phyloP scores from a whole-genome alignment of 2,329 filamentous ascomycete species.

The Claviceps sp. region DNA sequence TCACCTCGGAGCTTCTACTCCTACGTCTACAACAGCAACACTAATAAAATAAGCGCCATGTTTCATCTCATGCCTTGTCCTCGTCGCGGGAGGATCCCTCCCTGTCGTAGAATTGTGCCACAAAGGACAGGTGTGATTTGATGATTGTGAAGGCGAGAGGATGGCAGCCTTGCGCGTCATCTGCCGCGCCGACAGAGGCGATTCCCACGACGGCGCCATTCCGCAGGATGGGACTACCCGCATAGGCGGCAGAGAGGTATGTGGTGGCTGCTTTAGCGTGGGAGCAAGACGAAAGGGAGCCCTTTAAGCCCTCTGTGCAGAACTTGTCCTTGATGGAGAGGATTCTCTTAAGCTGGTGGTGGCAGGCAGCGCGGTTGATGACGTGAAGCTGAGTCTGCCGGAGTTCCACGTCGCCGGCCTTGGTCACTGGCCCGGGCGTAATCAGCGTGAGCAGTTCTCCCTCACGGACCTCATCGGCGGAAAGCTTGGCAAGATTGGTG shows the following conservation, averaged over 20 bases:
- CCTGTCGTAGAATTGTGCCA: background rate
- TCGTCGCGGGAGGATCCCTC: too few relatives aligned
- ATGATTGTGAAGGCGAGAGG: background rate
- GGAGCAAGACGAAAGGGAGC: background rate
- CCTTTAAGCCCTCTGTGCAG: background rate
- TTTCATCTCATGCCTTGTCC: too few relatives aligned
- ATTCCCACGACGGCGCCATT: slow-evolving; percentile 1
- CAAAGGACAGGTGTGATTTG: background rate
- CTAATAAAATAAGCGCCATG: too few relatives aligned
- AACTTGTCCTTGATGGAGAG: background rate
- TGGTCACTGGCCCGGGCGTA: too few relatives aligned
- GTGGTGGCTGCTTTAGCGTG: too few relatives aligned
- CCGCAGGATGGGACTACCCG: background rate
- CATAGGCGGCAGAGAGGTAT: background rate
- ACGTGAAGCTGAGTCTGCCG: background rate
- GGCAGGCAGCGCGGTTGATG: background rate
- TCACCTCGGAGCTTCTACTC: too few relatives aligned
- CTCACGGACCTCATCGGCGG: background rate
- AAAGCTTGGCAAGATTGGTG: background rate
- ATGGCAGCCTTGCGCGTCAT: background rate
- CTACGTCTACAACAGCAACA: too few relatives aligned
- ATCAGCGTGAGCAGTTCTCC: background rate
- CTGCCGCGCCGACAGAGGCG: background rate
- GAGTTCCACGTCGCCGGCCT: too few relatives aligned
- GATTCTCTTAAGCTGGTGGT: background rate